Base-by-base conservation (phyloP, 306 rosid species). In the Cicer yamashitae region DNA sequence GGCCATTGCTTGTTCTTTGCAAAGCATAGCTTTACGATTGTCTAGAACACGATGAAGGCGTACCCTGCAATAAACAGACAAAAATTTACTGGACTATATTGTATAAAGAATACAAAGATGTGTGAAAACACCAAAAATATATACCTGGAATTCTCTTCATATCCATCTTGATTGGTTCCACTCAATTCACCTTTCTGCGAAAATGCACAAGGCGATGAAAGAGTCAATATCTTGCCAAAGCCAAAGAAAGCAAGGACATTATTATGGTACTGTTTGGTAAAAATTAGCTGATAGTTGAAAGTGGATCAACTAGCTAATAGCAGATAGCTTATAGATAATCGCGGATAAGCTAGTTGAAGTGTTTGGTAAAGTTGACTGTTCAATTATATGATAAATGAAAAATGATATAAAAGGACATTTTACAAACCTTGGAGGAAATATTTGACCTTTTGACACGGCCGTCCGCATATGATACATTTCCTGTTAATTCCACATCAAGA, bases 1-100 rank as follows among this genome's bases (percentile, higher is more conserved):
- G 56, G 99, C 99, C 99, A 96, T 96, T 1, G 98, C 99, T 79
- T 96, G 99, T 85, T 96, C 99, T 87, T 90, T 96, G 84, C 82
- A 88, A 20, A 96, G 92, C 72, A 92, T 91, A 8, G 94, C 92
- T 86, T 75, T 96, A 43, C 99, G 93, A 41, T 87, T 90, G 79
- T 92, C 98, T 65, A 96, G 81, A 86, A 96, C 97, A 40, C 96
- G 98, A 71, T 85, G 96, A 84, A 96, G 99, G 58, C 85, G 88
- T 81, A 89, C 78, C 91, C 99, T 96, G 89, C 83, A 86, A 72
- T 57, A 80, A 73, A 59, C 58, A 71, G 78, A 81, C 59, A 74
- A 87, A 79, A 68, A 83, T 47, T 81, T 67, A 83, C 57, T 71
- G 76, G 73, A 81, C 59, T 43, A 73, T 67, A 79, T 74, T 44